Percentiles rank a stretch among this genome's conserved stretches.
phyloP scores from a whole-genome alignment of 495 filamentous ascomycete species.

The Aspergillus cavernicola region DNA sequence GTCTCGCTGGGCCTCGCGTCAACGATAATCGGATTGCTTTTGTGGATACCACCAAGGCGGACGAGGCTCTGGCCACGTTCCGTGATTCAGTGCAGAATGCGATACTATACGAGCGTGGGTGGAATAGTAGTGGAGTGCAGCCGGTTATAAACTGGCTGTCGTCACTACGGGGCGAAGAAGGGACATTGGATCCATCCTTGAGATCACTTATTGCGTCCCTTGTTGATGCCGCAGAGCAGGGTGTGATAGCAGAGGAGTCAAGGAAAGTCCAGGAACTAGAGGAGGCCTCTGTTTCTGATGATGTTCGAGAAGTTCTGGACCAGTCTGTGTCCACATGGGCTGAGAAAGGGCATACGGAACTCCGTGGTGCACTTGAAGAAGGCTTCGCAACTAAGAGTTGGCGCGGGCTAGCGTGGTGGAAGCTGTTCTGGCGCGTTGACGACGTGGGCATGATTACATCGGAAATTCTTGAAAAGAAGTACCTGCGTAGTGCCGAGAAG shows the following conservation, averaged over 20 bases:
- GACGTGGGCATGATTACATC: conserved; percentile 79
- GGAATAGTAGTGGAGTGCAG: conserved; percentile 68
- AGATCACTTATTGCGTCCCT: conserved; percentile 63
- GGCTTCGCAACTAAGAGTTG: conserved; percentile 69
- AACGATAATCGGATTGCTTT: conserved; percentile 33
- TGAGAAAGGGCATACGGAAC: conserved; percentile 73
- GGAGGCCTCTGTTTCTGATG: conserved; percentile 34
- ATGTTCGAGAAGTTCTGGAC: conserved; percentile 49
- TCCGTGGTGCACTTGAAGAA: conserved; percentile 69
- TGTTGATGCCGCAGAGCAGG: conserved; percentile 52
- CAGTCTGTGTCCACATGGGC: conserved; percentile 65
- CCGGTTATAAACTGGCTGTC: conserved; percentile 65
- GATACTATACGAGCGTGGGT: conserved; percentile 64
- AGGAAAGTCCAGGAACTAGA: conserved; percentile 32
- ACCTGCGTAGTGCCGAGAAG: conserved; percentile 70
- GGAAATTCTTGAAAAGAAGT: conserved; percentile 70
- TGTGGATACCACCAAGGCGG: conserved; percentile 53
- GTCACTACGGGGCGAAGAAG: conserved; percentile 39
- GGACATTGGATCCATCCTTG: conserved; percentile 56
- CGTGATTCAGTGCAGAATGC: conserved; percentile 65
- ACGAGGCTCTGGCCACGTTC: conserved; percentile 59
- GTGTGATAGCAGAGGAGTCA: conserved; percentile 49
- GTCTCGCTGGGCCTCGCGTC: conserved; percentile 30
- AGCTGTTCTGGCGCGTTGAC: conserved; percentile 89
- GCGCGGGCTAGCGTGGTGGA: conserved; percentile 85